A percentile compares a stretch with the other conserved stretches of the same genome.
These are phyloP conservation scores for Rubia peregrina DNA, from an alignment of 305 asterid genomes.

Conservation along the genomic window DNA sequence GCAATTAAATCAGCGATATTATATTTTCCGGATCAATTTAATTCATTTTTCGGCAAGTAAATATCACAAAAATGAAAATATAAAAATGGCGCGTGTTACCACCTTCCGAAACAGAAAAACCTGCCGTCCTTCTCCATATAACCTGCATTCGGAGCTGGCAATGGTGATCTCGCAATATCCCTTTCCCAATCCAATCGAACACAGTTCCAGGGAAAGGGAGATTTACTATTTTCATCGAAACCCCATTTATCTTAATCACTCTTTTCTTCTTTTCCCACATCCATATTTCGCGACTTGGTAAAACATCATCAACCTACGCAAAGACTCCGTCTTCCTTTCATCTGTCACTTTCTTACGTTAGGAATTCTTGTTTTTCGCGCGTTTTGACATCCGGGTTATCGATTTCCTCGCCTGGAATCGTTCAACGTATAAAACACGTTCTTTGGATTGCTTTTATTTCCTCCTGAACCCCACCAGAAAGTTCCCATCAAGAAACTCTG, in stretches of 20 bases:
- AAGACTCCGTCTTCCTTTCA: background rate
- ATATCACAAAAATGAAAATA: background rate
- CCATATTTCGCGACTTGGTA: slow-evolving; percentile 2
- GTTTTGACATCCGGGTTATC: slow-evolving; percentile 11
- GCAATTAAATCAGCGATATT: background rate
- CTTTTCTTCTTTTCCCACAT: background rate
- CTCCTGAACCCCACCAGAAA: background rate
- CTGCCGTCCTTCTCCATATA: background rate
- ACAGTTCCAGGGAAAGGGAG: slow-evolving; percentile 1
- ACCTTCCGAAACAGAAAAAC: background rate
- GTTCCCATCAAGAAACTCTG: no score
- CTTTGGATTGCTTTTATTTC: background rate
- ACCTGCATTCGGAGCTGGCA: slow-evolving; percentile 4
- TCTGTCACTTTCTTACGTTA: slow-evolving; percentile 18
- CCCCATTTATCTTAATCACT: background rate
- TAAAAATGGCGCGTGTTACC: no score
- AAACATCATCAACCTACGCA: background rate
- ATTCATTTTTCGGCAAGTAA: background rate
- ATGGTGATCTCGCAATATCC: background rate
- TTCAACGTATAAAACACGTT: slow-evolving; percentile 4
- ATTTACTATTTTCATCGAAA: background rate
- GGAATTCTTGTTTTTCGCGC: background rate
- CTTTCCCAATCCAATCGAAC: background rate
- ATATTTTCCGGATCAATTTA: background rate
- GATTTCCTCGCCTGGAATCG: slow-evolving; percentile 8